phyloP scores from a whole-genome alignment of 768 basidiomycete species.

The Mycena haematopus region DNA sequence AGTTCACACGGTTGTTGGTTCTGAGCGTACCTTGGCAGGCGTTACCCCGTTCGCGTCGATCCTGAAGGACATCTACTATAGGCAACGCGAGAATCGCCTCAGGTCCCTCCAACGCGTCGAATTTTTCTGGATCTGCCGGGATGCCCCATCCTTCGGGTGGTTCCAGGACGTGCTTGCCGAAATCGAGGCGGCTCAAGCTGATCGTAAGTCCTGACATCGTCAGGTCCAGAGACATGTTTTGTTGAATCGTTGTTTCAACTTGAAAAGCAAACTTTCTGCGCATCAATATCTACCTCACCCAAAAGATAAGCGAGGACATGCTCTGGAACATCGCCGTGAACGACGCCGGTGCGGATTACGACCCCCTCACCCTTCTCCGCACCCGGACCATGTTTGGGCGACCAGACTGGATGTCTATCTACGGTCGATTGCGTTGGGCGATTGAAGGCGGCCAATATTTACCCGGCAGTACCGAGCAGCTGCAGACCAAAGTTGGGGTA shows the following conservation, averaged over 20 bases:
- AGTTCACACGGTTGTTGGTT: background rate
- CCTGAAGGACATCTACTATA: slow-evolving; percentile 69
- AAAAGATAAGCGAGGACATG: slow-evolving; percentile 85
- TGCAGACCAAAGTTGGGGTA: slow-evolving; percentile 86
- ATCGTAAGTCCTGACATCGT: slow-evolving; percentile 64
- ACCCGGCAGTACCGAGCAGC: slow-evolving; percentile 74
- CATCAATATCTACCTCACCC: slow-evolving; percentile 90
- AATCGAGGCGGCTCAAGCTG: slow-evolving; percentile 86
- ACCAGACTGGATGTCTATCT: slow-evolving; percentile 88
- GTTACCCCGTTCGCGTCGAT: slow-evolving; percentile 76
- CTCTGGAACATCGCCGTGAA: slow-evolving; percentile 92
- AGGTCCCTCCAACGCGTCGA: slow-evolving; percentile 87
- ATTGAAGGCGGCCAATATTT: slow-evolving; percentile 86
- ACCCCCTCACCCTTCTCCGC: slow-evolving; percentile 87
- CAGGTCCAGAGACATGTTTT: background rate
- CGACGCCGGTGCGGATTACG: slow-evolving; percentile 82
- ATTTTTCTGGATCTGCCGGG: slow-evolving; percentile 93
- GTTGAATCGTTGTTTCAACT: slow-evolving; percentile 20
- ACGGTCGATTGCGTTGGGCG: slow-evolving; percentile 70
- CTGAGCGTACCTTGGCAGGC: background rate
- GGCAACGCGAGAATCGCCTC: slow-evolving; percentile 76
- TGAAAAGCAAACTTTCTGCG: slow-evolving; percentile 83
- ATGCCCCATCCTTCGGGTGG: slow-evolving; percentile 93
- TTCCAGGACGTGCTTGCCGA: slow-evolving; percentile 89
- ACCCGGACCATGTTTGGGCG: slow-evolving; percentile 91